Evolutionary conservation across 257 asterid genomes (phyloP).

Genomic region (Salvia hispanica): DNA sequence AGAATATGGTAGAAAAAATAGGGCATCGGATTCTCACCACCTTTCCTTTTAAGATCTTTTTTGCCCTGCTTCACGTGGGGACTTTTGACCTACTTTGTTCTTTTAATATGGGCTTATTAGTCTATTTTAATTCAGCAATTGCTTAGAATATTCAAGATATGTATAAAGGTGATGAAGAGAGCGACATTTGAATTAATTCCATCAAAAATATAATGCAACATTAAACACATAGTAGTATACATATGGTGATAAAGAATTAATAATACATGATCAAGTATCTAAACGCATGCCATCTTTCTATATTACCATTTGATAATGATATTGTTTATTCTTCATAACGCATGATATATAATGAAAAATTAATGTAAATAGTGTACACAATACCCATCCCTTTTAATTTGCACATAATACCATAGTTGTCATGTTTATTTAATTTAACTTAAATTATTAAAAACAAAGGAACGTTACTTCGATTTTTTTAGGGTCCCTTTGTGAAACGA

Average conservation of each 20-base stretch:
- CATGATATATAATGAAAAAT: not conserved
- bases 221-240: too few relatives aligned
- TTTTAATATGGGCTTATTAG: too few relatives aligned
- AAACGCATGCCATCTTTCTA: too few relatives aligned
- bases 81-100: too few relatives aligned
- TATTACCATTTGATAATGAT: not conserved
- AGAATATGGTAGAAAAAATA: conserved; percentile 8
- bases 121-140: too few relatives aligned
- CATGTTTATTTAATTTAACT: conserved; percentile 30
- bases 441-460: conserved; percentile 33
- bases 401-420: conserved; percentile 38
- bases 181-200: too few relatives aligned
- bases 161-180: too few relatives aligned
- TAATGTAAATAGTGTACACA: not conserved
- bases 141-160: too few relatives aligned
- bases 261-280: too few relatives aligned
- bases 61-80: too few relatives aligned
- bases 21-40: conserved; percentile 64
- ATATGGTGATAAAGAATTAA: too few relatives aligned
- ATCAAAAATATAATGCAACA: too few relatives aligned
- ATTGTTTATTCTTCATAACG: not conserved
- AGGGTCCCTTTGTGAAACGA: conserved; percentile 33
- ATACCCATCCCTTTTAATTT: conserved; percentile 43
- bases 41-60: conserved; percentile 31
- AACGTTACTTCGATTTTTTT: conserved; percentile 43